phyloP scores from a whole-genome alignment of 768 basidiomycete genomes.

The Mycena epipterygia region DNA sequence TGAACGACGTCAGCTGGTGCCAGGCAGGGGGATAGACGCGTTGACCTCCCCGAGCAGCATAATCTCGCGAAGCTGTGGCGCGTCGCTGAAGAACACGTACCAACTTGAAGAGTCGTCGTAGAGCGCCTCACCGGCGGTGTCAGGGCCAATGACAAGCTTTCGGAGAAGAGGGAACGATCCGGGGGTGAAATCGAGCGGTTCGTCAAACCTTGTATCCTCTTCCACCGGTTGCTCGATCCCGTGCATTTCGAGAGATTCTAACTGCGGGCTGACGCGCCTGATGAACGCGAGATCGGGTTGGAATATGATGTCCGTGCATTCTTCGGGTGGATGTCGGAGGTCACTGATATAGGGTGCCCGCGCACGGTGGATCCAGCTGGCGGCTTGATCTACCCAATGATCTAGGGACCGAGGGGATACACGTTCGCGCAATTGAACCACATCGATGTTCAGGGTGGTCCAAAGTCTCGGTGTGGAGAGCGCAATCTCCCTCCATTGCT shows the following conservation, averaged over 20 bases:
- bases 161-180: slow-evolving; percentile 5
- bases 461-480: slow-evolving; percentile 16
- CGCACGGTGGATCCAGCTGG: not conserved
- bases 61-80: slow-evolving; percentile 3
- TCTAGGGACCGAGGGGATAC: not conserved
- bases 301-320: not conserved
- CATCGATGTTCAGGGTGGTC: not conserved
- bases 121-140: not conserved
- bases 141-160: not conserved
- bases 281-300: slow-evolving; percentile 6
- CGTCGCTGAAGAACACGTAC: not conserved
- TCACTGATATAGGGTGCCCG: not conserved
- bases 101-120: not conserved
- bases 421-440: not conserved
- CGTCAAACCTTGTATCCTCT: not conserved
- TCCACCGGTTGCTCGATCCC: not conserved
- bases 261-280: not conserved
- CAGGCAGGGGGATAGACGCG: not conserved
- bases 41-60: not conserved
- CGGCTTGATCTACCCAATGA: not conserved
- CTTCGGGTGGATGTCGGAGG: not conserved
- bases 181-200: not conserved
- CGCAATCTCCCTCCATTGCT: slow-evolving; percentile 19
- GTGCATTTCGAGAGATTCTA: not conserved
- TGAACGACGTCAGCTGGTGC: slow-evolving; percentile 17